Base-by-base conservation (phyloP, 768 basidiomycete genomes). In the Peribolospora baueri region DNA sequence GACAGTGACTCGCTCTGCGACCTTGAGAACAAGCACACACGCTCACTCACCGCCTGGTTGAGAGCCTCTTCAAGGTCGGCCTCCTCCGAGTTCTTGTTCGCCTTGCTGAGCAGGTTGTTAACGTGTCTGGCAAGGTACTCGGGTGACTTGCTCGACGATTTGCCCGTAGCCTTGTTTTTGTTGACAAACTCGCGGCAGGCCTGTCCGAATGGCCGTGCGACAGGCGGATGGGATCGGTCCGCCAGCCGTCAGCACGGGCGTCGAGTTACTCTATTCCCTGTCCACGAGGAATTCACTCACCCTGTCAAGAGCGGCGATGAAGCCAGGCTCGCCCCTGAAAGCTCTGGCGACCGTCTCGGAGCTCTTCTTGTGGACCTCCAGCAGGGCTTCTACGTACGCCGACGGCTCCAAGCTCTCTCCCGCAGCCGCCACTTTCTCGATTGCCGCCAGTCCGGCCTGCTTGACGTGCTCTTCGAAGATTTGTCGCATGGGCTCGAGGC, bases 121-220 rank as follows among this genome's bases (percentile, higher is more conserved):
- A 85, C 79, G 60, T 93, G 85, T 67, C 84, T 88, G 40, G 90
- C 87, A 37, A 98, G 70, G 50, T 95, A 68, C 65, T 95, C 91
- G 0, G 91, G 87, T 5, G 85, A 90, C 68, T 83, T 87, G 38
- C 80, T 80, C 4, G 65, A 62, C 2, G 81, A 82, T n/a, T 75
- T 70, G 0, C 85, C 85, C 10, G 87, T 90, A 6, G 84, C 85
- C 51, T 79, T 76, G 65, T 97, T 98, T 48, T 79, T 74, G 67
- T 98, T 98, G 66, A 91, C 85, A 65, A 87, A 95, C 64, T 88
- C 86, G 62, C 85, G 73, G 69, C 87, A 95, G 0, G 91, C 91
- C 74, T 87, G 79, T 11, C 9, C 10, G 9, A 50, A 48, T 7
- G 25, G 1, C 1, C 0, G 50, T 42, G 11, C 40, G n/a, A 39